phyloP scores from a whole-genome alignment of 2,329 filamentous ascomycete species.

The Colletotrichum sp. region DNA sequence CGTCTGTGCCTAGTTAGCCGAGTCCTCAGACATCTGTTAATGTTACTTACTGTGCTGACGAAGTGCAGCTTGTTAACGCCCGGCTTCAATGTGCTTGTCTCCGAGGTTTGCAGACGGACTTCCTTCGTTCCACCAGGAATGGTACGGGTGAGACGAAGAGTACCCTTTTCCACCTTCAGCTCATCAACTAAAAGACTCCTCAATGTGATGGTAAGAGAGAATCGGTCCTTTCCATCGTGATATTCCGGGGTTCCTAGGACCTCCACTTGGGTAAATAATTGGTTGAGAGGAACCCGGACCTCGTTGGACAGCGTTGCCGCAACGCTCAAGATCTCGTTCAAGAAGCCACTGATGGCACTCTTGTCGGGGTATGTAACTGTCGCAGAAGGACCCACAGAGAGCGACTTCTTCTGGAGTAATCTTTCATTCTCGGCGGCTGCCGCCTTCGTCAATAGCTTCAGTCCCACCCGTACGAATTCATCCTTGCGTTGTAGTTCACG shows the following conservation, averaged over 20 bases:
- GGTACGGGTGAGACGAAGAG: constrained; percentile 30
- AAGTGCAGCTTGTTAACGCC: constrained; percentile 46
- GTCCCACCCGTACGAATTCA: constrained; percentile 77
- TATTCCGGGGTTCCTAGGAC: constrained; percentile 74
- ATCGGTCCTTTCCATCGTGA: constrained; percentile 74
- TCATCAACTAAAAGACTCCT: constrained; percentile 75
- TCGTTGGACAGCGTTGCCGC: constrained; percentile 57
- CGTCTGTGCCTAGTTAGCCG: constrained; percentile 49
- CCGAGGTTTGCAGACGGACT: constrained; percentile 36
- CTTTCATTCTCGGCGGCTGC: constrained; percentile 59
- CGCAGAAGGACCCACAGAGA: constrained; percentile 15
- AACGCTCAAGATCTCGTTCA: constrained; percentile 51
- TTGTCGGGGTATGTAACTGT: constrained; percentile 31
- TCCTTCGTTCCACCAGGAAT: constrained; percentile 50
- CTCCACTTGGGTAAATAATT: constrained; percentile 75
- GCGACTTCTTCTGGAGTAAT: constrained; percentile 40
- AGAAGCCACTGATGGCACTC: constrained; percentile 49
- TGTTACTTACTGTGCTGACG: constrained; percentile 35
- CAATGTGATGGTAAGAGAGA: constrained; percentile 71
- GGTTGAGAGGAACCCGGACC: constrained; percentile 69
- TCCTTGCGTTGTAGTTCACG: constrained; percentile 76
- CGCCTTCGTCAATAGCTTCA: constrained; percentile 76
- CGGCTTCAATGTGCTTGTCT: constrained; percentile 52
- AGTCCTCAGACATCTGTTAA: neutral
- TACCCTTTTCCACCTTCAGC: constrained; percentile 65